These are phyloP conservation scores for Leucocoprinus sp. DNA, from an alignment of 768 basidiomycete species.

Conservation along the genomic window DNA sequence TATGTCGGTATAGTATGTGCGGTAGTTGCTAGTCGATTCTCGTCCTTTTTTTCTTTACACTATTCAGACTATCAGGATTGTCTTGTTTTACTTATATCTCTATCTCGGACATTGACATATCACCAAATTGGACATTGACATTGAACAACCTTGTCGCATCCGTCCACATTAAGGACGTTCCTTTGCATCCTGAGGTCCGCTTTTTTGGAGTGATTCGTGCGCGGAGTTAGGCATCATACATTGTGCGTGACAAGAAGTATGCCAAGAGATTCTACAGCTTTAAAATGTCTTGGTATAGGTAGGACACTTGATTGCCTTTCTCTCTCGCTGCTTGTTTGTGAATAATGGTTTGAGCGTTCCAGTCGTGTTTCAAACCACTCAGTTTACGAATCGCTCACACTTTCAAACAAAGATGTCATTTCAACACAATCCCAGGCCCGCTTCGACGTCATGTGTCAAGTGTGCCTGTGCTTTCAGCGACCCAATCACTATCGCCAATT, in stretches of 20 bases:
- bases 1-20: slow-evolving; percentile 10
- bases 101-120: slow-evolving; percentile 8
- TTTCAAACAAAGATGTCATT: slow-evolving; percentile 1
- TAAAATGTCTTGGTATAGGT: no score
- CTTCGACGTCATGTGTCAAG: background rate
- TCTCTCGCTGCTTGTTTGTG: background rate
- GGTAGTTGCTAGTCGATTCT: background rate
- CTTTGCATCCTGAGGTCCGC: no score
- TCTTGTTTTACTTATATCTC: slow-evolving; percentile 9
- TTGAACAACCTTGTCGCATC: no score
- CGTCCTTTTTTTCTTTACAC: background rate
- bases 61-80: slow-evolving; percentile 4
- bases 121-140: no score
- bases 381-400: background rate
- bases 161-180: no score
- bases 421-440: slow-evolving; percentile 2
- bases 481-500: background rate
- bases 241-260: slow-evolving; percentile 1
- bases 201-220: slow-evolving; percentile 1
- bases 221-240: no score
- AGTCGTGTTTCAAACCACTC: no score
- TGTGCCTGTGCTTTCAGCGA: background rate
- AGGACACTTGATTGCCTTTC: no score
- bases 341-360: no score
- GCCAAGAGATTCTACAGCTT: background rate